Evolutionary conservation across 2,329 filamentous ascomycete genomes (phyloP), one percentile per base, ranked within the genome.

Genomic region (Clarireedia homoeocarpa): DNA sequence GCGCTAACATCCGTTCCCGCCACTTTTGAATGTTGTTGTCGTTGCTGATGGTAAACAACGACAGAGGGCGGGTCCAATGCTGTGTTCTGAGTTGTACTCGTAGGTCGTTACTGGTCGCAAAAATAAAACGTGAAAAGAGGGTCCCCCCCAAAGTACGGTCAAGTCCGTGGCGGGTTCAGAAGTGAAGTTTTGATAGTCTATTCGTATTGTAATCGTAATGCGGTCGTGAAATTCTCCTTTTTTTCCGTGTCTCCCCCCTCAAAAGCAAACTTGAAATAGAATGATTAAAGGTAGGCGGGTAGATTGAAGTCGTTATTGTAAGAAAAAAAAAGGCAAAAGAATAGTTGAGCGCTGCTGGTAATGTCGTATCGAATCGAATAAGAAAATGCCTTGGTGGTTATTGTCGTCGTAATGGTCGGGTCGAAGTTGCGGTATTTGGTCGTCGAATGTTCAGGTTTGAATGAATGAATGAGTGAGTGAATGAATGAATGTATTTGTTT

Each of bases 161-260:
- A 42, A 42, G 17, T 42, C 17, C 6, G 15, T 42, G 9, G 17
- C 15, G 39, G 39, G 39, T 42, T 42, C 17, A 17, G 39, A 52
- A 40, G 15, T 23, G 50, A 36, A 12, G 20, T 15, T 34, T 12
- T 12, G 30, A 12, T 34, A n/a, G 17, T 34, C 26, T 40, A 20
- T 53, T 48, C 42, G 44, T 30, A 27, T 48, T 40, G 47, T 48
- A 34, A 27, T 53, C 51, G 51, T 53, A 30, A 53, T 23, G 36
- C 39, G 42, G 42, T 53, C 51, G 51, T 53, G 51, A 53, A 53
- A 34, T 34, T 53, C 44, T n/a, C 51, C 51, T 48, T 48, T 48
- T 20, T 27, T 20, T 20, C 20, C 20, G 20, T 20, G 20, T 23
- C 51, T 17, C 39, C 42, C n/a, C 23, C 12, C 26, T 27, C 39